Evolutionary conservation across 1,284 basidiomycete genomes (phyloP), one percentile per base, ranked within the genome.

Genomic region (Inonotus obliquus): DNA sequence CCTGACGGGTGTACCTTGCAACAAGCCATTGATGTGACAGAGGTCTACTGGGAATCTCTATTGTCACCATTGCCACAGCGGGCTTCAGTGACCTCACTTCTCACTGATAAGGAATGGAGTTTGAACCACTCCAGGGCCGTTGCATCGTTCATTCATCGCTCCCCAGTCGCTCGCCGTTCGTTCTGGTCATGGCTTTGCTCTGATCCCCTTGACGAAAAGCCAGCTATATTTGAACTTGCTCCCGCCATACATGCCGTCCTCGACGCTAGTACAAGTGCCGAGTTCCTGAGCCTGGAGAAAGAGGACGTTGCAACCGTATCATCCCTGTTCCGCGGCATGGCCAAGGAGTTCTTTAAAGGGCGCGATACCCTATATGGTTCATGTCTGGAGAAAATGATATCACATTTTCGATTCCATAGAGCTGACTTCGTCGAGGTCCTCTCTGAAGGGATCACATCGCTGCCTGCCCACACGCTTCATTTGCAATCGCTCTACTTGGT

Each of bases 81-180:
- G 55, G 23, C 51, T 21, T 52, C 55, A 4, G 48, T 65, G 4
- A 7, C 38, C 23, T 19, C 57, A 14, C 51, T 65, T 13, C 49
- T 64, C 11, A 13, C 51, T 21, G 25, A 38, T 1, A 49, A 47
- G 13, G 52, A 44, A 23, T 65, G 65, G 65, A 61, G 57, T 19
- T 21, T 48, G 10, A 56, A 52, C n/a, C 49, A 48, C 6, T 41
- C 60, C 17, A 60, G 37, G 10, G 51, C 56, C 9, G 59, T 65
- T 23, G 52, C 60, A 2, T 60, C 58, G 3, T 52, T 60, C 19
- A 38, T 64, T n/a, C 64, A 65, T 59, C 54, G 38, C 7, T 63
- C 61, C 0, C 21, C 48, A 5, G 45, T 11, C 9, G 47, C 60
- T 37, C 52, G 60, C 32, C 19, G 39, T 47, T 11, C 27, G 17